Conservation (phyloP, 768 basidiomycete genomes). For the Boletus subparvulus region DNA sequence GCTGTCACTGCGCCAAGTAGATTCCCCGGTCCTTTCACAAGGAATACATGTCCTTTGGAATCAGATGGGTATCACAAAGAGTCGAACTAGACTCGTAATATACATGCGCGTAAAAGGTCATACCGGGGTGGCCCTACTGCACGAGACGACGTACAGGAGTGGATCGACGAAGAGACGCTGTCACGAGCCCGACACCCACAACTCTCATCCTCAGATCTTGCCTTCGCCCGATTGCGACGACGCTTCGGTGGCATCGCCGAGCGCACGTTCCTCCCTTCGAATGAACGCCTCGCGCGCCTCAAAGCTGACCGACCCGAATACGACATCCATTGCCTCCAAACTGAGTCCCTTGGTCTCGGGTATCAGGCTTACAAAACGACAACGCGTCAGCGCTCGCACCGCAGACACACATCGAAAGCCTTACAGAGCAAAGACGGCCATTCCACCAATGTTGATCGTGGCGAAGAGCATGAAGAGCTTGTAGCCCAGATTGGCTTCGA, state of each 20-base stretch:
- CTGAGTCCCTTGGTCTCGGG: constrained; percentile 62
- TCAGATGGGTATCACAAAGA: not conserved
- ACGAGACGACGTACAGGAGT: no score
- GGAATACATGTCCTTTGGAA: not conserved
- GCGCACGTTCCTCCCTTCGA: constrained; percentile 40
- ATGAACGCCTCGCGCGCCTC: constrained; percentile 58
- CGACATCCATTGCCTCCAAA: constrained; percentile 55
- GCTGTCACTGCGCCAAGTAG: no score
- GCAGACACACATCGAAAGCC: constrained; percentile 3
- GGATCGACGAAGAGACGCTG: no score
- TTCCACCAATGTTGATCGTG: constrained; percentile 68
- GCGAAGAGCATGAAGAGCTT: constrained; percentile 80
- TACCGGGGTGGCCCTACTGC: not conserved
- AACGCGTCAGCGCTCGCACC: not conserved
- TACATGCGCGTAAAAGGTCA: no score
- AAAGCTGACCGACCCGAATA: constrained; percentile 56
- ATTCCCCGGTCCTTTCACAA: not conserved
- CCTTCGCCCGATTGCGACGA: not conserved
- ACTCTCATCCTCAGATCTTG: constrained; percentile 2
- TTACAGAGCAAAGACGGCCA: constrained; percentile 66
- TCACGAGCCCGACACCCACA: no score
- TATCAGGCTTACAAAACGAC: constrained; percentile 40
- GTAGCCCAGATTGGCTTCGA: constrained; percentile 61
- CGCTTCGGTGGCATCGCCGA: constrained; percentile 4
- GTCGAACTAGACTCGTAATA: not conserved